Evolutionary conservation across 1,139 yeast species (phyloP), one percentile per base, ranked within the genome.

Genomic region (Geotrichum restrictum): DNA sequence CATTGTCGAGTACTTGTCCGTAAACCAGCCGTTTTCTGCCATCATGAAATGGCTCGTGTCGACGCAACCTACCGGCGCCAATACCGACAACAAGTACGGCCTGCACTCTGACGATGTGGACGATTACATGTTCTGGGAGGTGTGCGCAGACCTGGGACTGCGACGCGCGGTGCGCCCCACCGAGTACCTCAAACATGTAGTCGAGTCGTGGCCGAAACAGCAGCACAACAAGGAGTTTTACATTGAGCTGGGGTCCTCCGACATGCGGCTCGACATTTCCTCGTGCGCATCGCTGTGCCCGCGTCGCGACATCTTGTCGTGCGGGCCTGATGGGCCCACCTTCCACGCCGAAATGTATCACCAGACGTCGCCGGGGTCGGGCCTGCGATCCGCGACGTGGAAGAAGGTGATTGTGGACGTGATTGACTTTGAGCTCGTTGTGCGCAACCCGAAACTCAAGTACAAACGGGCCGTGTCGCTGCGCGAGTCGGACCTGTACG

Each of bases 271-370:
- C 37, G 68, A 66, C 45, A 56, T 56, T 27, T 54, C 52, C 19
- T 64, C 69, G 21, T 56, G 66, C 16, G 71, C 71, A 18, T 64
- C 62, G 24, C 57, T 68, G 21, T 62, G 61, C 27, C 69, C 71
- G 3, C 63, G 71, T 2, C 60, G 71, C 3, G 71, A 67, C 54
- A 58, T 68, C 52, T 51, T 66, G 24, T 24, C 38, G 38, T 29
- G 41, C 8, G 52, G 52, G 21, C 52, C 52, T 13, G n/a, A 38
- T 11, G 52, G 52, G 2, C 52, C 52, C 18, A 32, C 45, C 16
- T 49, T 43, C 38, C 34, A 43, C 19, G 47, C 51, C 4, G 33
- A 39, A n/a, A 37, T 38, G 43, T 36, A 43, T 14, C 45, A 49
- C 27, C 47, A 31, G 11, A 48, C 43, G 21, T 29, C 44, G 5